Evolutionary conservation across 805 yeast species (phyloP).

Genomic region (Saccharomycodes ludwigii): DNA sequence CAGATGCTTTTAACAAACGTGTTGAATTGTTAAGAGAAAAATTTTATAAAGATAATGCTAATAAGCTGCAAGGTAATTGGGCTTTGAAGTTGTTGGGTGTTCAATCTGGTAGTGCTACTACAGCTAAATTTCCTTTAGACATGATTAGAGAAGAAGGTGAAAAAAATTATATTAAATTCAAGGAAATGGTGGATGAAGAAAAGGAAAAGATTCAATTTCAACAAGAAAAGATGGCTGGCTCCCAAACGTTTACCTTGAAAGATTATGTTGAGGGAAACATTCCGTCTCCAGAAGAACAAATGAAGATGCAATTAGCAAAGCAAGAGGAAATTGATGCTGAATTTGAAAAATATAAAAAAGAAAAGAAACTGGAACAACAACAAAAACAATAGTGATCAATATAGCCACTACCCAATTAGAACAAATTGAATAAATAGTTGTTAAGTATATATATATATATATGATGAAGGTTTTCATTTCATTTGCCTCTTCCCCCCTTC

Average conservation of each 20-base stretch:
- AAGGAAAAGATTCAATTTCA: slow-evolving; percentile 48
- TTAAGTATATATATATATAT: no score
- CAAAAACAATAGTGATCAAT: no score
- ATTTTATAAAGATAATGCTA: slow-evolving; percentile 45
- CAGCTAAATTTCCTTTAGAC: slow-evolving; percentile 60
- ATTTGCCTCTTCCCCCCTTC: no score
- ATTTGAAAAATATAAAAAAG: slow-evolving; percentile 16
- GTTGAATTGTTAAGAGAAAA: slow-evolving; percentile 63
- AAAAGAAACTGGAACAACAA: slow-evolving; percentile 7
- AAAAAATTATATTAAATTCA: slow-evolving; percentile 72
- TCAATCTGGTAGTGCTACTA: slow-evolving; percentile 25
- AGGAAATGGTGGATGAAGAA: slow-evolving; percentile 75
- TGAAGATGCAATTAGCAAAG: slow-evolving; percentile 30
- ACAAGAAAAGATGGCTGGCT: slow-evolving; percentile 66
- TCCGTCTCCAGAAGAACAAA: slow-evolving; percentile 59
- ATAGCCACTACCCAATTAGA: no score
- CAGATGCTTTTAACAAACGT: slow-evolving; percentile 71
- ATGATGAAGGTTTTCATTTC: no score
- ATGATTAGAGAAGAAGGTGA: slow-evolving; percentile 85
- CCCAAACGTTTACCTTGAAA: slow-evolving; percentile 69
- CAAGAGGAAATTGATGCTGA: slow-evolving; percentile 27
- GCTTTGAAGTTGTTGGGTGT: slow-evolving; percentile 55
- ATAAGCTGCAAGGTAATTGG: slow-evolving; percentile 34
- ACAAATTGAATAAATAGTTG: no score
- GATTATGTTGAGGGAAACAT: slow-evolving; percentile 76